Base-by-base conservation (phyloP, 225 moss, liverwort and hornwort genomes). In the Pseudisothecium myosuroides region DNA sequence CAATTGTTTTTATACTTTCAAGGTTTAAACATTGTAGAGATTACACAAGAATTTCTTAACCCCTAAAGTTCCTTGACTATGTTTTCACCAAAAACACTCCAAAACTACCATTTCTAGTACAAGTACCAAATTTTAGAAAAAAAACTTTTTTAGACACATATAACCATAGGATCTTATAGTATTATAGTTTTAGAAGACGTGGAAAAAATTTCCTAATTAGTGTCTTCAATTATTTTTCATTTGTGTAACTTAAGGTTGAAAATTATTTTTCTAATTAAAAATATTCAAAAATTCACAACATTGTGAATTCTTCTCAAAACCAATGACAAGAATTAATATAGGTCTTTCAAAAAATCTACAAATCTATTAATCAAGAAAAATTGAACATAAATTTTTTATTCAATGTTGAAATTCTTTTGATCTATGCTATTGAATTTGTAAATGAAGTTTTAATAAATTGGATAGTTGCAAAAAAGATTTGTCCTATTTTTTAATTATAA, bases 221-320 rank as follows among this genome's bases (percentile, higher is more conserved):
- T 15, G 0, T 54, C 14, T 0, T 54, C 9, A 14, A 52, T 54
- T 9, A 54, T 75, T 52, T 52, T 14, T 36, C 14, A 76, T 36
- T 54, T 22, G 8, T 19, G 3, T 7, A 19, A 18, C 36, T 0
- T 36, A 50, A 50, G 2, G 22, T 76, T 47, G 3, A 49, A 45
- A 75, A 19, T 20, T 0, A 32, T 20, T 8, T 12, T 12, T 8
- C 23, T 37, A n/a, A n/a, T n/a, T n/a, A 0, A 37, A 55, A 24
- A 36, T 37, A 45, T 45, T 45, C 45, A 0, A 37, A 37, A 24
- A 52, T 22, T 55, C 1, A 9, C 6, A 37, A 37, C 34, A 2
- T 8, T 0, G 1, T 22, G 5, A n/a, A n/a, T n/a, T n/a, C n/a
- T n/a, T n/a, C n/a, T n/a, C 4, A 12, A 45, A 5, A 9, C 10